These are phyloP conservation scores for Cucumis melo DNA, from an alignment of 306 rosid genomes.

Conservation along the genomic window DNA sequence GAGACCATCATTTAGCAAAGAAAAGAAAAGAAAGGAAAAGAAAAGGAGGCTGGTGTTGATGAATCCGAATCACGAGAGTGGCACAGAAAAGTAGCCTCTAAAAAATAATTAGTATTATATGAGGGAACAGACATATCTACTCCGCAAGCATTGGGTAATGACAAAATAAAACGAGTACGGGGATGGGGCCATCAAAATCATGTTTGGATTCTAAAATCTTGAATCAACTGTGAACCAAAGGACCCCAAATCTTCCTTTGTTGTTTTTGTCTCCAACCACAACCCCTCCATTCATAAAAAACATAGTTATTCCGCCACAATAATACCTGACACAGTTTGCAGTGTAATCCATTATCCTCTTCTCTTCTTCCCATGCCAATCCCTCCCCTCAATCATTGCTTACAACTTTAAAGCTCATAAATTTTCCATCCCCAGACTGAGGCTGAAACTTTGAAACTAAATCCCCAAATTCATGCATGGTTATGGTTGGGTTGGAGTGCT, in stretches of 20 bases:
- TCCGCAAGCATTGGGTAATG: not conserved
- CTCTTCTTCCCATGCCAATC: not conserved
- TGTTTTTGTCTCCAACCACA: not conserved
- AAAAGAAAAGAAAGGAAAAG: not conserved
- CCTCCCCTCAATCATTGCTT: not conserved
- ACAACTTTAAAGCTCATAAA: not conserved
- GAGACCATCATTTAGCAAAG: not conserved
- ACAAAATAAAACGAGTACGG: conserved; percentile 9
- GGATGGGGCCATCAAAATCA: conserved; percentile 8
- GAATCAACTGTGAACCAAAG: not conserved
- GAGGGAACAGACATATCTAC: conserved; percentile 1
- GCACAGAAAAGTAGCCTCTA: not conserved
- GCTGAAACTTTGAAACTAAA: too few species aligned
- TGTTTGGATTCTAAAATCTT: conserved; percentile 5
- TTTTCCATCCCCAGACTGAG: not conserved
- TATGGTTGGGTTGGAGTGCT: too few species aligned
- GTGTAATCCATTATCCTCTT: conserved; percentile 3
- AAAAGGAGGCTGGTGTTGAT: not conserved
- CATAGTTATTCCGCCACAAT: conserved; percentile 7
- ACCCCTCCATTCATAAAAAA: not conserved
- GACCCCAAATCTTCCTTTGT: conserved; percentile 1
- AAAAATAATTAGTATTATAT: not conserved
- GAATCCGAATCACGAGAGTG: conserved; percentile 2
- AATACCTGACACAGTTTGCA: conserved; percentile 2
- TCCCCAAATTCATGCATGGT: not conserved